Conservation (phyloP, 2,329 filamentous ascomycete genomes). For the Aspergillus tanneri region DNA sequence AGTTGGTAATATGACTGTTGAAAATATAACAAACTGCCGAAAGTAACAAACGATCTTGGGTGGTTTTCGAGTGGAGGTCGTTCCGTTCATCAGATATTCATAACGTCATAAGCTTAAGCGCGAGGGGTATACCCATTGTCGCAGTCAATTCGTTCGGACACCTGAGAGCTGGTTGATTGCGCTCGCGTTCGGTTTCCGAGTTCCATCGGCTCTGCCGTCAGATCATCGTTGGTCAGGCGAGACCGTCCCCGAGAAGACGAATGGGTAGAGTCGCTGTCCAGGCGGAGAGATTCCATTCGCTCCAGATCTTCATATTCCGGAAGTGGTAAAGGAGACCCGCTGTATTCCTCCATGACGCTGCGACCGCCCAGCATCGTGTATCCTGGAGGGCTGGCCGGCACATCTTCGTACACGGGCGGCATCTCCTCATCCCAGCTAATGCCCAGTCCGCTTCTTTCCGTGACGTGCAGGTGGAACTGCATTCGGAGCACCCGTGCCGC, state of each 20-base stretch:
- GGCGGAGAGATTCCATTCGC: slow-evolving; percentile 39
- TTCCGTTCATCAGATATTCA: slow-evolving; percentile 8
- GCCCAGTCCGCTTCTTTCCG: slow-evolving; percentile 79
- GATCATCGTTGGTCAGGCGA: slow-evolving; percentile 36
- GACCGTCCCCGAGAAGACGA: slow-evolving; percentile 30
- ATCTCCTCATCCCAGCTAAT: slow-evolving; percentile 97
- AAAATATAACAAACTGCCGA: no score
- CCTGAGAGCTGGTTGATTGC: slow-evolving; percentile 14
- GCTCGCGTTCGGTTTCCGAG: slow-evolving; percentile 14
- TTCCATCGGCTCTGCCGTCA: slow-evolving; percentile 20
- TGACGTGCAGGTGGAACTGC: slow-evolving; percentile 81
- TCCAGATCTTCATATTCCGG: slow-evolving; percentile 51
- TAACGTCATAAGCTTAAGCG: slow-evolving; percentile 4
- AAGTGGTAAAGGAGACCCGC: slow-evolving; percentile 41
- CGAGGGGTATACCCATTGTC: not conserved
- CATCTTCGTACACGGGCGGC: slow-evolving; percentile 90
- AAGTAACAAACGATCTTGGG: not conserved
- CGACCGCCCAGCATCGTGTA: slow-evolving; percentile 53
- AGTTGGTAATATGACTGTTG: not conserved
- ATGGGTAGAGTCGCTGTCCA: slow-evolving; percentile 34
- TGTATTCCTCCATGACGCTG: slow-evolving; percentile 49
- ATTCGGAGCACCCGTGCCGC: slow-evolving; percentile 88
- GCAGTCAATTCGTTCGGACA: slow-evolving; percentile 5
- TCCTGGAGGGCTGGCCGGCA: slow-evolving; percentile 78
- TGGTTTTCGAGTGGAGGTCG: slow-evolving; percentile 5